Evolutionary conservation across 139 green algal species (phyloP).

Genomic region (Haematococcus lacustris): DNA sequence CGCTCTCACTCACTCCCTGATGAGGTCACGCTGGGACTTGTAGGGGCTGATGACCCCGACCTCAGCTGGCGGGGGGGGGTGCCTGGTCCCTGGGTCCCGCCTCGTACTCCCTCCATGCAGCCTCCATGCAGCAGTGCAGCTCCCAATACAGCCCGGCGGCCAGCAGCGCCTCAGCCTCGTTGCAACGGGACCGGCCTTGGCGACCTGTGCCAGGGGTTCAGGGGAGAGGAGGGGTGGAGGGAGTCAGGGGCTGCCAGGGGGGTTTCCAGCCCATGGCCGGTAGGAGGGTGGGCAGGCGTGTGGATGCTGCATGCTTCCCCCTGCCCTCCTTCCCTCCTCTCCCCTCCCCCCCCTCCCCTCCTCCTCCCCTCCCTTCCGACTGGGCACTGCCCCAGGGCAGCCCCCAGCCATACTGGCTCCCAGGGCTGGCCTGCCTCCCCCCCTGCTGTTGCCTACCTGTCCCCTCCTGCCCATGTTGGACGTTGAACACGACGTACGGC

Average conservation of each 20-base stretch:
- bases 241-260: too few species aligned
- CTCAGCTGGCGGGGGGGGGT: constrained; percentile 9
- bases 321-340: too few species aligned
- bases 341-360: too few species aligned
- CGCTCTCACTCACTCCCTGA: constrained; percentile 46
- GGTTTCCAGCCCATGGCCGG: too few species aligned
- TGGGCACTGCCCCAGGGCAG: too few species aligned
- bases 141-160: constrained; percentile 63
- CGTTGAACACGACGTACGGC: constrained; percentile 85
- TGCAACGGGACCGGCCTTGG: constrained; percentile 8
- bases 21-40: constrained; percentile 55
- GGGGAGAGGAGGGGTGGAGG: too few species aligned
- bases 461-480: constrained; percentile 40
- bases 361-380: too few species aligned
- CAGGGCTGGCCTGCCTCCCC: too few species aligned
- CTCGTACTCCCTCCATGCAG: background rate
- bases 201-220: too few species aligned
- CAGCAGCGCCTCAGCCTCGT: constrained; percentile 58
- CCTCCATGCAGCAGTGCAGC: constrained; percentile 33
- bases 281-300: too few species aligned
- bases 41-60: constrained; percentile 89
- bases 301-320: too few species aligned
- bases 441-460: background rate
- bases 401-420: too few species aligned
- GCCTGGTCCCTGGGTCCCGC: background rate